Conservation (phyloP, 2,329 filamentous ascomycete genomes). For the Geoglossum cookeanum region DNA sequence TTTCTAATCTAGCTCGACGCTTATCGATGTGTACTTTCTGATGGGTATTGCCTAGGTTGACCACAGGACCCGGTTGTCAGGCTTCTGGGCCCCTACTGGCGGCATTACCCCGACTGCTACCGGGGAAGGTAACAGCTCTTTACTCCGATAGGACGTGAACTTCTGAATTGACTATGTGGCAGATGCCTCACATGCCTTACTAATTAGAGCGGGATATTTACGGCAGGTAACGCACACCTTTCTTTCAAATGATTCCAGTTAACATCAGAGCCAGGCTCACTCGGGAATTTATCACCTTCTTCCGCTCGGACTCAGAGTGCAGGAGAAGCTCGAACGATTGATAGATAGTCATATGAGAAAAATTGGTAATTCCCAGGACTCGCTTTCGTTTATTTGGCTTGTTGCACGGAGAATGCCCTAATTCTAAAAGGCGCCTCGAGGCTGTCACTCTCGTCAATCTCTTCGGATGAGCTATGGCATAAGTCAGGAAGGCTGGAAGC, state of each 20-base stretch:
- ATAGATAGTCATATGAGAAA: constrained; percentile 79
- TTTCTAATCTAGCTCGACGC: background rate
- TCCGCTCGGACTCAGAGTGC: constrained; percentile 68
- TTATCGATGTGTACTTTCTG: background rate
- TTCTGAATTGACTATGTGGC: constrained; percentile 6
- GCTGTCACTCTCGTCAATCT: constrained; percentile 65
- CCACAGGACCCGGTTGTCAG: constrained; percentile 43
- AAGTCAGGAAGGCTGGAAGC: constrained; percentile 63
- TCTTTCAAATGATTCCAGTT: background rate
- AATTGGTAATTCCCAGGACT: constrained; percentile 32
- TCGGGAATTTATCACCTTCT: constrained; percentile 85
- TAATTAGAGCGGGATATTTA: constrained; percentile 26
- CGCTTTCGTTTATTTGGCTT: background rate
- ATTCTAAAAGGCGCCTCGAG: constrained; percentile 50
- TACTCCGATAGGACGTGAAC: background rate
- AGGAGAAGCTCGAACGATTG: constrained; percentile 67
- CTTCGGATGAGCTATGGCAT: constrained; percentile 67
- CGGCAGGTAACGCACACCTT: constrained; percentile 18
- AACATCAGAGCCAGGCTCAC: constrained; percentile 41
- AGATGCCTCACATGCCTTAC: constrained; percentile 24
- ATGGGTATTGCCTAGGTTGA: constrained; percentile 26
- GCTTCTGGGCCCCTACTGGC: constrained; percentile 61
- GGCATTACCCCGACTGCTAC: constrained; percentile 34
- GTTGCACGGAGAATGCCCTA: background rate
- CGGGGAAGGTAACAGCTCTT: constrained; percentile 20